A percentile compares a stretch with the other conserved stretches of the same genome.
These are phyloP conservation scores for Irpex sp. DNA, from an alignment of 1,284 basidiomycete genomes.

Conservation along the genomic window DNA sequence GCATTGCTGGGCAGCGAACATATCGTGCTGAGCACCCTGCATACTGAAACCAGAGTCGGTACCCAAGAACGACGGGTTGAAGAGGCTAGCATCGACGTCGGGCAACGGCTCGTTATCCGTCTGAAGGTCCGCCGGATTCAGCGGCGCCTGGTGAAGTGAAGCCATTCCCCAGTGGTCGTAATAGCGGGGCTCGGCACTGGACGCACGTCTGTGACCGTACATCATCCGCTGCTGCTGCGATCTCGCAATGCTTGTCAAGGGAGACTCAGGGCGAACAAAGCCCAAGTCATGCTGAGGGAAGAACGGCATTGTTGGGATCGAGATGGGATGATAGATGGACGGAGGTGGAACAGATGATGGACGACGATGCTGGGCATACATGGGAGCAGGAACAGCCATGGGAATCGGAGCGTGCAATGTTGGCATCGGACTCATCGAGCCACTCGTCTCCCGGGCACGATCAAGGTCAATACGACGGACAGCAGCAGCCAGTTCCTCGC, in stretches of 20 bases:
- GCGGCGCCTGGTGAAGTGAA: conserved; percentile 9
- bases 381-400: conserved; percentile 6
- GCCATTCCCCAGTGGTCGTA: conserved; percentile 22
- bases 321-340: conserved; percentile 35
- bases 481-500: conserved; percentile 56
- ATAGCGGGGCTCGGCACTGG: conserved; percentile 31
- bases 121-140: conserved; percentile 25
- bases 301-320: conserved; percentile 40
- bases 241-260: conserved; percentile 40
- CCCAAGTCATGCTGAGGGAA: conserved; percentile 13
- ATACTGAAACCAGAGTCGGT: conserved; percentile 25
- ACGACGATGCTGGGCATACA: conserved; percentile 47
- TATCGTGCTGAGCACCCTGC: not conserved
- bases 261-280: conserved; percentile 32
- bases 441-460: conserved; percentile 21
- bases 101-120: conserved; percentile 45
- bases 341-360: conserved; percentile 62
- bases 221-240: conserved; percentile 29
- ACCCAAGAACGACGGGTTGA: conserved; percentile 43
- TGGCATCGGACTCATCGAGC: conserved; percentile 18
- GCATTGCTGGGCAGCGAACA: not conserved
- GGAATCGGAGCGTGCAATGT: conserved; percentile 12
- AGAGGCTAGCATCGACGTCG: conserved; percentile 47
- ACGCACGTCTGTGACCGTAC: conserved; percentile 36
- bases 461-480: conserved; percentile 50